Conservation (phyloP, 1,284 basidiomycete genomes). For the Polyporus tsugae region DNA sequence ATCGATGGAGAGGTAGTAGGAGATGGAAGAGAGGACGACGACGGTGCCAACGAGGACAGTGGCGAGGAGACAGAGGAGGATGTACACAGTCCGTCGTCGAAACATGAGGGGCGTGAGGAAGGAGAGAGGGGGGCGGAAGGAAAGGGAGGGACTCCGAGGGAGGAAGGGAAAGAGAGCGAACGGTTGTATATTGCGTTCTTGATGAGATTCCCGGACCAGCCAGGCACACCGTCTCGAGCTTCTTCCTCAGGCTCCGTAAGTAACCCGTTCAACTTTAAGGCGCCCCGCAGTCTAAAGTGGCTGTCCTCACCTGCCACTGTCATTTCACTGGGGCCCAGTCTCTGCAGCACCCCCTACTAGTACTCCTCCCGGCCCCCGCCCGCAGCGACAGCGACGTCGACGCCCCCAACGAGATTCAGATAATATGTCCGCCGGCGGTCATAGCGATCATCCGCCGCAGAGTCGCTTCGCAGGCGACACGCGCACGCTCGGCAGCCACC, state of each 20-base stretch:
- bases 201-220: slow-evolving; percentile 23
- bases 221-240: slow-evolving; percentile 27
- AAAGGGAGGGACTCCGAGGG: slow-evolving; percentile 33
- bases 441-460: background rate
- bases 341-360: background rate
- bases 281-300: slow-evolving; percentile 27
- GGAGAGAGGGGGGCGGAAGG: slow-evolving; percentile 33
- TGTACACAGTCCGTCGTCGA: slow-evolving; percentile 69
- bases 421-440: background rate
- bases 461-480: background rate
- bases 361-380: background rate
- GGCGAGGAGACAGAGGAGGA: slow-evolving; percentile 80
- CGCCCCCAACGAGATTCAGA: background rate
- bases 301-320: slow-evolving; percentile 14
- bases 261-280: slow-evolving; percentile 15
- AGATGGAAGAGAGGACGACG: slow-evolving; percentile 89
- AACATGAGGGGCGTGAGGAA: slow-evolving; percentile 37
- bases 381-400: background rate
- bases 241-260: background rate
- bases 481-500: background rate
- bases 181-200: slow-evolving; percentile 28
- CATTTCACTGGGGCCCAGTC: slow-evolving; percentile 10
- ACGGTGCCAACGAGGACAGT: slow-evolving; percentile 92
- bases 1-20: slow-evolving; percentile 91
- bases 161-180: slow-evolving; percentile 23